phyloP scores from a whole-genome alignment of 2,329 filamentous ascomycete genomes.

The Endocalyx cinctus region DNA sequence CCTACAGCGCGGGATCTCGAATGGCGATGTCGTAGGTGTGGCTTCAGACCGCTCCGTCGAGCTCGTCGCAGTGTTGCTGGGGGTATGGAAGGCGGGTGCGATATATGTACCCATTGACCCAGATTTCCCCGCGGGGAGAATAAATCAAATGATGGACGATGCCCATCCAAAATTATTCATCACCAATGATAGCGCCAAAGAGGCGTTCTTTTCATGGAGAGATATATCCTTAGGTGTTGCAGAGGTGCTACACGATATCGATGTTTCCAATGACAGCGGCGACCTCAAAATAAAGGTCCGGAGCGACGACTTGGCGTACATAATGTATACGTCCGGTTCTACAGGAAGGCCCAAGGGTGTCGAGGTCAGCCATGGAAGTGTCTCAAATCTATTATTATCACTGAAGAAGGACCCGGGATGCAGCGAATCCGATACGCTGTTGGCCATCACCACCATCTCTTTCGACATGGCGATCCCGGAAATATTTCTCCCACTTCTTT shows the following conservation, averaged over 20 bases:
- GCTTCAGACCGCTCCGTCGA: slow-evolving; percentile 20
- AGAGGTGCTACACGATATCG: slow-evolving; percentile 7
- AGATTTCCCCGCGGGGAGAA: slow-evolving; percentile 21
- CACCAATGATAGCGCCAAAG: slow-evolving; percentile 3
- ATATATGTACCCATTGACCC: slow-evolving; percentile 28
- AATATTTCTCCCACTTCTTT: slow-evolving; percentile 27
- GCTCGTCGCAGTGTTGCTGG: slow-evolving; percentile 19
- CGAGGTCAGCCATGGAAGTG: slow-evolving; percentile 19
- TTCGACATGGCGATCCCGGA: slow-evolving; percentile 31
- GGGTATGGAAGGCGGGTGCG: slow-evolving; percentile 23
- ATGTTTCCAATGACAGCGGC: slow-evolving; percentile 1
- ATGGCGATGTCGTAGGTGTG: slow-evolving; percentile 23
- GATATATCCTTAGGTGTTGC: slow-evolving; percentile 14
- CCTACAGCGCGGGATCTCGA: slow-evolving; percentile 9
- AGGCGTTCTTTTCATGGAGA: slow-evolving; percentile 10
- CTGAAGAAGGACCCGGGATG: slow-evolving; percentile 22
- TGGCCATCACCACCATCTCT: slow-evolving; percentile 25
- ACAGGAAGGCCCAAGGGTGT: slow-evolving; percentile 36
- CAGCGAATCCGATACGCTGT: slow-evolving; percentile 16
- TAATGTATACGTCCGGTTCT: slow-evolving; percentile 28
- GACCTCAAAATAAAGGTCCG: slow-evolving; percentile 7
- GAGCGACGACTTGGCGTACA: slow-evolving; percentile 22
- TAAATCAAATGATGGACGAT: slow-evolving; percentile 22
- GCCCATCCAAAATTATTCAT: slow-evolving; percentile 20
- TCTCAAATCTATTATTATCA: slow-evolving; percentile 17